Base-by-base conservation (phyloP, 1,139 yeast species). In the Blastobotrys indianensis region DNA sequence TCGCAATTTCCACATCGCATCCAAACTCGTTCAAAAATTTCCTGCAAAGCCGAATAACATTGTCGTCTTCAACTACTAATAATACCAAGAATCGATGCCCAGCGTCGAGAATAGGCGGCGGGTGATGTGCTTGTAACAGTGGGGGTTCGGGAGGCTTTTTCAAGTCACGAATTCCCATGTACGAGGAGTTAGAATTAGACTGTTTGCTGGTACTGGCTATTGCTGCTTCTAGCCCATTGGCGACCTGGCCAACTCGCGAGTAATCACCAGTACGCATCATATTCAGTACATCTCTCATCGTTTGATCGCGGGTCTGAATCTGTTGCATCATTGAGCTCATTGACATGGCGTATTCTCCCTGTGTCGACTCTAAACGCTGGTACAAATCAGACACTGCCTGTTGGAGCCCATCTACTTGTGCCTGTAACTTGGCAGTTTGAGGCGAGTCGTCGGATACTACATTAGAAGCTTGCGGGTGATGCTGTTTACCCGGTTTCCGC, bases 1-100 rank as follows among this genome's bases (percentile, higher is more conserved):
- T 84, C 0, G 88, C 97, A 25, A 87, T 87, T 39, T 94, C 92
- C 3, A 90, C 95, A 28, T 87, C 82, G 64, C 96, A 90, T 1
- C 97, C 97, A 62, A 85, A 87, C 59, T 86, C 85, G 57, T 80
- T 78, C 51, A 92, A 66, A 60, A 90, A 86, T 62, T 85, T 85
- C n/a, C 57, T 49, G 42, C 63, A 56, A 9, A 59, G 45, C 17
- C 57, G 48, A 45, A 85, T 84, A 57, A 94, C 85, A 36, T 83
- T 86, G 45, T 80, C 80, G 62, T 87, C 95, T 65, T 87, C 95
- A 60, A 86, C 95, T 2, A 86, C 95, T 25, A 87, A 67, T 41
- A 87, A 67, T 1, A 86, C 94, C 9, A 42, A 32, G 28, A 33
- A 43, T 32, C 30, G 48, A 4, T 29, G 41, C 16, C 12, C 47